Percentiles rank a stretch among this genome's conserved stretches.
Evolutionary conservation across 495 filamentous ascomycete species (phyloP).

Genomic region (Penicilliopsis zonata): DNA sequence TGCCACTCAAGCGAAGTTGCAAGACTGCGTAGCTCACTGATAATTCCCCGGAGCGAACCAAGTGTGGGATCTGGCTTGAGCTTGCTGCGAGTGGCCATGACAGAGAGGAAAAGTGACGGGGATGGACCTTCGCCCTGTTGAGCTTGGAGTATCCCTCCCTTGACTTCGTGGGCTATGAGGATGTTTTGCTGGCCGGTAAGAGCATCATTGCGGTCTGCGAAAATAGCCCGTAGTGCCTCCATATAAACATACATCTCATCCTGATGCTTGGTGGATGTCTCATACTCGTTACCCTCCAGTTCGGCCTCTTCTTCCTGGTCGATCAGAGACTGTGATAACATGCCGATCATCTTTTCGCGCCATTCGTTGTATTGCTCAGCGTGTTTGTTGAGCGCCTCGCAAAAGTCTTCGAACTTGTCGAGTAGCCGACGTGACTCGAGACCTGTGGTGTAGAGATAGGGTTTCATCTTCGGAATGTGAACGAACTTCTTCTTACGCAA

Average conservation of each 20-base stretch:
- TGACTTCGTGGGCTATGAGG: slow-evolving; percentile 70
- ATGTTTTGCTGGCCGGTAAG: slow-evolving; percentile 63
- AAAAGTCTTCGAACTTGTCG: slow-evolving; percentile 43
- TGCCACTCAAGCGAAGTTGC: slow-evolving; percentile 50
- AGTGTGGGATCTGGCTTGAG: slow-evolving; percentile 44
- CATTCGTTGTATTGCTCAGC: slow-evolving; percentile 56
- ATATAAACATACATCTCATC: slow-evolving; percentile 79
- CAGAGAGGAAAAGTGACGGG: slow-evolving; percentile 52
- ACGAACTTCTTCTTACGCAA: slow-evolving; percentile 41
- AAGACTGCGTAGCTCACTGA: slow-evolving; percentile 56
- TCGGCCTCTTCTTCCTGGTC: slow-evolving; percentile 64
- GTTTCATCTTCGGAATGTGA: slow-evolving; percentile 47
- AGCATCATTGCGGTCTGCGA: slow-evolving; percentile 66
- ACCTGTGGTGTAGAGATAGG: slow-evolving; percentile 39
- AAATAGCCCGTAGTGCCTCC: slow-evolving; percentile 56
- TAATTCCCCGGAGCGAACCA: slow-evolving; percentile 55
- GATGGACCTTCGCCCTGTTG: slow-evolving; percentile 53
- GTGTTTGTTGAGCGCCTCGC: slow-evolving; percentile 51
- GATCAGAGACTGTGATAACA: slow-evolving; percentile 63
- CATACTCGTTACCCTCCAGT: slow-evolving; percentile 79
- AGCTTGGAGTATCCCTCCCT: slow-evolving; percentile 43
- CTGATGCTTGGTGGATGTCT: slow-evolving; percentile 73
- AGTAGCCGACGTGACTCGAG: slow-evolving; percentile 48
- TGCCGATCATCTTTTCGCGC: slow-evolving; percentile 55
- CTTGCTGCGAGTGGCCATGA: slow-evolving; percentile 43